These are phyloP conservation scores for Pseudonitzschia multiseries DNA, from an alignment of 108 stramenopile species.

Conservation along the genomic window DNA sequence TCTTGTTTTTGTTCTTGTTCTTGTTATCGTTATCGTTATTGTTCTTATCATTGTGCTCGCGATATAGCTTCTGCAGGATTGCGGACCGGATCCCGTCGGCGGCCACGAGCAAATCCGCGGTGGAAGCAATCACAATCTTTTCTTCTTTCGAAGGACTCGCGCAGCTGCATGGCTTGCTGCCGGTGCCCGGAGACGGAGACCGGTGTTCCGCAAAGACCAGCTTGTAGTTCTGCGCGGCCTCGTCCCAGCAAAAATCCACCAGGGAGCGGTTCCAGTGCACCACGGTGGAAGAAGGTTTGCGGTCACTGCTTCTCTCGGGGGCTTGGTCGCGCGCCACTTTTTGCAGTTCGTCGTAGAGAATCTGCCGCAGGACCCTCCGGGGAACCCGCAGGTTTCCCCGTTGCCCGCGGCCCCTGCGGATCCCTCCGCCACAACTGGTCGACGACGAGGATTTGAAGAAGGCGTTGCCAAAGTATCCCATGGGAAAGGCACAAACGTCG, in stretches of 20 bases:
- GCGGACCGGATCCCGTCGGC: constrained; percentile 84
- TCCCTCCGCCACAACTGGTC: not conserved
- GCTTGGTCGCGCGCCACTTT: too few species aligned
- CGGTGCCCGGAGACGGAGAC: not conserved
- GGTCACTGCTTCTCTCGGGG: constrained; percentile 1
- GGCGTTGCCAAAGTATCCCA: constrained; percentile 87
- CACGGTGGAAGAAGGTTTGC: not conserved
- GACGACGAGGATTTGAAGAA: constrained; percentile 35
- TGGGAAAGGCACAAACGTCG: not conserved
- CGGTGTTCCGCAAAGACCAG: constrained; percentile 9
- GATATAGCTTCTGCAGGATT: constrained; percentile 43
- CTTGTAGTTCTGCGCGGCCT: constrained; percentile 2
- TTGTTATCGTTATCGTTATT: not conserved
- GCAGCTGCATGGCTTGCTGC: not conserved
- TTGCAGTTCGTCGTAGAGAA: constrained; percentile 52
- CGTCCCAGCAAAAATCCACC: constrained; percentile 28
- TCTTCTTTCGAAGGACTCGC: not conserved
- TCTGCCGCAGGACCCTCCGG: constrained; percentile 52
- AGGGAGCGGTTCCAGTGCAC: constrained; percentile 44
- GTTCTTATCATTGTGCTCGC: not conserved
- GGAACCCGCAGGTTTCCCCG: constrained; percentile 85
- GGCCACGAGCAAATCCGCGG: constrained; percentile 74
- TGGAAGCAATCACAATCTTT: constrained; percentile 8
- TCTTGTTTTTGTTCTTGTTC: not conserved
- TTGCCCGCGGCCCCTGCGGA: constrained; percentile 59